Conservation (phyloP, 192 early-diverging fungal genomes). For the Backusella liffmaniae region DNA sequence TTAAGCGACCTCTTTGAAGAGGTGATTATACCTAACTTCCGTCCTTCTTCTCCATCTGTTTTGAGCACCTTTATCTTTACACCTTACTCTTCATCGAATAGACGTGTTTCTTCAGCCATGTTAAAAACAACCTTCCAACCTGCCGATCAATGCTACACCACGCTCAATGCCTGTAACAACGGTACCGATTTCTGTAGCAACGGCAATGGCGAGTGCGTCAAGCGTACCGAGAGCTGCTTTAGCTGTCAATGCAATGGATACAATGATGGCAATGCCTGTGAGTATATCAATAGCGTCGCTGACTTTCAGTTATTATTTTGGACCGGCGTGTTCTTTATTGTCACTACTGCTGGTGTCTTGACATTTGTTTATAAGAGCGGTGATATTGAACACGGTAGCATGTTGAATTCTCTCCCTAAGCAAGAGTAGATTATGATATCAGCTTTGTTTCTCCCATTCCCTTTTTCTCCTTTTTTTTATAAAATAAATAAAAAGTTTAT, state of each 20-base stretch:
- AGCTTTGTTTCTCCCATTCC: background rate
- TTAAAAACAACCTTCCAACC: background rate
- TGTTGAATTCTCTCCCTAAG: slow-evolving; percentile 26
- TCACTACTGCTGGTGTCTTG: slow-evolving; percentile 24
- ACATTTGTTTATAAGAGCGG: slow-evolving; percentile 25
- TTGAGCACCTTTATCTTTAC: slow-evolving; percentile 23
- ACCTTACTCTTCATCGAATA: slow-evolving; percentile 3
- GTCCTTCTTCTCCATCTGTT: slow-evolving; percentile 6
- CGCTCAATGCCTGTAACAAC: slow-evolving; percentile 5
- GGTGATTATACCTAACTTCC: slow-evolving; percentile 11
- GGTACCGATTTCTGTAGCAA: slow-evolving; percentile 18
- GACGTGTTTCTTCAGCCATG: background rate
- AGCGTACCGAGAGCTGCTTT: slow-evolving; percentile 14
- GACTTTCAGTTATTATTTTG: slow-evolving; percentile 39
- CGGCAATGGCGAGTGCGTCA: slow-evolving; percentile 16
- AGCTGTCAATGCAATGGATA: slow-evolving; percentile 20
- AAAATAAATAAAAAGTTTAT: slow-evolving; percentile 16
- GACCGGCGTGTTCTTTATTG: slow-evolving; percentile 28
- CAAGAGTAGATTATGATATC: slow-evolving; percentile 22
- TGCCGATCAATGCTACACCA: slow-evolving; percentile 4
- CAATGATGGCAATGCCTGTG: slow-evolving; percentile 13
- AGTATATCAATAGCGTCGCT: slow-evolving; percentile 14
- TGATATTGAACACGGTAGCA: slow-evolving; percentile 5
- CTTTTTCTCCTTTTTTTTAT: background rate
- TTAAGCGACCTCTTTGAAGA: slow-evolving; percentile 17